A percentile compares a stretch with the other conserved stretches of the same genome.
Evolutionary conservation across 352 stramenopile genomes (phyloP).

Genomic region (Phytophthora tubulina): DNA sequence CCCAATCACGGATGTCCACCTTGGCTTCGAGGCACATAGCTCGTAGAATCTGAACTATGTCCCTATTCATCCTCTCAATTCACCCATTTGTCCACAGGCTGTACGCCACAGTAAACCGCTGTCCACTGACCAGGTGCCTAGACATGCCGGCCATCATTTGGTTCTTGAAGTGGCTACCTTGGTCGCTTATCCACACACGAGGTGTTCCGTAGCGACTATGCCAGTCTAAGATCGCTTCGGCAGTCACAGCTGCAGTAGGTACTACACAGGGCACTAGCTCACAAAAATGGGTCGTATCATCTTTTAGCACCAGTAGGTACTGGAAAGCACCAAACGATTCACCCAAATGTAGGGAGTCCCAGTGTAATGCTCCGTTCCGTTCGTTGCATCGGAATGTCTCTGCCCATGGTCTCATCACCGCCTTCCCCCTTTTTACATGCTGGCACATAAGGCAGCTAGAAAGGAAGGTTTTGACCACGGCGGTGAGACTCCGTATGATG

Average conservation of each 20-base stretch:
- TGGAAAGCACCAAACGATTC: conserved; percentile 19
- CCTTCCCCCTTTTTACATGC: conserved; percentile 10
- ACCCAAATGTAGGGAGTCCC: conserved; percentile 44
- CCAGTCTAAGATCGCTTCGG: conserved; percentile 39
- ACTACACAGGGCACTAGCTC: conserved; percentile 33
- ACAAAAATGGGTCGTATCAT: conserved; percentile 39
- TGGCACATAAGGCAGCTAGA: conserved; percentile 7
- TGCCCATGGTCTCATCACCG: conserved; percentile 4
- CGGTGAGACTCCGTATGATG: conserved; percentile 2
- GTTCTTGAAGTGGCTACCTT: conserved; percentile 51
- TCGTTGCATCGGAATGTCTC: conserved; percentile 18
- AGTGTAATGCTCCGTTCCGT: conserved; percentile 44
- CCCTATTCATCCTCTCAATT: conserved; percentile 41
- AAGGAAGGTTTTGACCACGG: conserved; percentile 16
- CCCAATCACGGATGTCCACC: conserved; percentile 24
- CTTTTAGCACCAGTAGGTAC: conserved; percentile 48
- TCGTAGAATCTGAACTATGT: conserved; percentile 40
- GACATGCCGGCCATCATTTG: conserved; percentile 26
- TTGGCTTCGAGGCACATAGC: conserved; percentile 12
- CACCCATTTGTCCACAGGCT: conserved; percentile 44
- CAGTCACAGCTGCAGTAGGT: conserved; percentile 13
- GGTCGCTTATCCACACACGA: conserved; percentile 35
- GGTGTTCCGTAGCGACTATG: conserved; percentile 37
- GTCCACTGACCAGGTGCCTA: conserved; percentile 2
- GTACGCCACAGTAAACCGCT: conserved; percentile 38